Conservation (phyloP, 805 yeast species). For the Metschnikowia arizonensis region DNA sequence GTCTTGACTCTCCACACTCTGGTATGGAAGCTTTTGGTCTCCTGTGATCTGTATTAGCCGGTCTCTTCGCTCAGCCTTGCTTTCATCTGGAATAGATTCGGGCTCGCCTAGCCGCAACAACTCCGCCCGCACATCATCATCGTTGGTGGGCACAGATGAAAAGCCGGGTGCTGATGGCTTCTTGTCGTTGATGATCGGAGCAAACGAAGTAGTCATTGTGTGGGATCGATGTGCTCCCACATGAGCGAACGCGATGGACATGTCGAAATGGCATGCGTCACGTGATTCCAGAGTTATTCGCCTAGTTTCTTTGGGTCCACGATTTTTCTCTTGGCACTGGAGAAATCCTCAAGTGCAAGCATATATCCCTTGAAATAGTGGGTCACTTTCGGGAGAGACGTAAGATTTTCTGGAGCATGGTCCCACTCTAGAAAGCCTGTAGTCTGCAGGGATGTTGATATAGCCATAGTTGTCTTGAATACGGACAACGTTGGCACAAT, state of each 20-base stretch:
- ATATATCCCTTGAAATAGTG: slow-evolving; percentile 49
- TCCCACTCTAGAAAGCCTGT: slow-evolving; percentile 62
- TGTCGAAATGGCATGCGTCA: background rate
- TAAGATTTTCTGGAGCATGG: slow-evolving; percentile 50
- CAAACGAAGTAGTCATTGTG: slow-evolving; percentile 11
- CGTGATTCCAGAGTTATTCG: no score
- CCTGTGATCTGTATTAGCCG: slow-evolving; percentile 47
- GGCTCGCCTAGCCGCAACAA: slow-evolving; percentile 56
- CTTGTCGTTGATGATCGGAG: slow-evolving; percentile 16
- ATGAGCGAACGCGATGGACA: background rate
- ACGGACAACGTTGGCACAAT: slow-evolving; percentile 47
- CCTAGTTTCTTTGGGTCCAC: no score
- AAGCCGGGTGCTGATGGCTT: background rate
- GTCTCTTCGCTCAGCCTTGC: slow-evolving; percentile 53
- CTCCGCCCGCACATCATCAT: slow-evolving; percentile 52
- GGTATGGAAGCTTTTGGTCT: slow-evolving; percentile 22
- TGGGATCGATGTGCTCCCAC: background rate
- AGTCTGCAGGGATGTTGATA: slow-evolving; percentile 48
- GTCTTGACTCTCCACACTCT: slow-evolving; percentile 3
- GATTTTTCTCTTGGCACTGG: slow-evolving; percentile 41
- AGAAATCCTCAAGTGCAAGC: slow-evolving; percentile 46
- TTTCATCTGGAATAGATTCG: slow-evolving; percentile 55
- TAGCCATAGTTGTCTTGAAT: slow-evolving; percentile 48
- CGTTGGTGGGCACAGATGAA: slow-evolving; percentile 54
- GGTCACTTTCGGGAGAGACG: slow-evolving; percentile 53